These are phyloP conservation scores for Rugonectria rugulosa DNA, from an alignment of 2,329 filamentous ascomycete genomes.

Conservation along the genomic window DNA sequence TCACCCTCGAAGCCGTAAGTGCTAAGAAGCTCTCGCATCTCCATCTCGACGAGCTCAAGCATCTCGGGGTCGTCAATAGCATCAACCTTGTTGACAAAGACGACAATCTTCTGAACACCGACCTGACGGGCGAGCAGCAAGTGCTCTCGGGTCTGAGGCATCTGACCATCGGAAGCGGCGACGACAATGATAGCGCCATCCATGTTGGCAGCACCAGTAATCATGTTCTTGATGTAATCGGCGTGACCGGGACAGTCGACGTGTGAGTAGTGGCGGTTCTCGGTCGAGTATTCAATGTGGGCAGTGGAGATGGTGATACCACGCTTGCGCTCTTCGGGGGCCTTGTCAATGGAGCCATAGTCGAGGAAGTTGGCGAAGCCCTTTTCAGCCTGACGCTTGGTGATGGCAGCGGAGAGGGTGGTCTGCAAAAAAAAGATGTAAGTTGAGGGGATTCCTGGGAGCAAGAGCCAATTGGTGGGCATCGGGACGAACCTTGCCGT, in stretches of 20 bases:
- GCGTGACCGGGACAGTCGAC: slow-evolving; percentile 99
- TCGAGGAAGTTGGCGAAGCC: slow-evolving; percentile 94
- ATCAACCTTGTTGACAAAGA: slow-evolving; percentile 99
- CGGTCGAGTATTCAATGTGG: slow-evolving; percentile 98
- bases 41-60: slow-evolving; percentile 99
- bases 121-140: slow-evolving; percentile 97
- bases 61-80: slow-evolving; percentile 97
- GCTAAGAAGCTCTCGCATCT: slow-evolving; percentile 96
- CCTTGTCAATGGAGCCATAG: slow-evolving; percentile 98
- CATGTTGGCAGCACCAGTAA: slow-evolving; percentile 99
- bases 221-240: slow-evolving; percentile 99
- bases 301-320: slow-evolving; percentile 99
- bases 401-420: slow-evolving; percentile 97
- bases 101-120: slow-evolving; percentile 96
- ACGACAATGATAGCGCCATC: slow-evolving; percentile 99
- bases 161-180: slow-evolving; percentile 97
- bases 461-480: slow-evolving; percentile 13
- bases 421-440: slow-evolving; percentile 66
- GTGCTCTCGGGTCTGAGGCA: slow-evolving; percentile 99
- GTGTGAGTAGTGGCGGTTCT: slow-evolving; percentile 96
- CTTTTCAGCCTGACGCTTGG: slow-evolving; percentile 96
- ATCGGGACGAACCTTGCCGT: slow-evolving; percentile 80
- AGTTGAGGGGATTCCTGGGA: slow-evolving; percentile 20
- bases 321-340: slow-evolving; percentile 98
- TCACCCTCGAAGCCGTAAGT: slow-evolving; percentile 98